These are phyloP conservation scores for Cytospora leucostoma DNA, from an alignment of 2,329 filamentous ascomycete genomes.

Conservation along the genomic window DNA sequence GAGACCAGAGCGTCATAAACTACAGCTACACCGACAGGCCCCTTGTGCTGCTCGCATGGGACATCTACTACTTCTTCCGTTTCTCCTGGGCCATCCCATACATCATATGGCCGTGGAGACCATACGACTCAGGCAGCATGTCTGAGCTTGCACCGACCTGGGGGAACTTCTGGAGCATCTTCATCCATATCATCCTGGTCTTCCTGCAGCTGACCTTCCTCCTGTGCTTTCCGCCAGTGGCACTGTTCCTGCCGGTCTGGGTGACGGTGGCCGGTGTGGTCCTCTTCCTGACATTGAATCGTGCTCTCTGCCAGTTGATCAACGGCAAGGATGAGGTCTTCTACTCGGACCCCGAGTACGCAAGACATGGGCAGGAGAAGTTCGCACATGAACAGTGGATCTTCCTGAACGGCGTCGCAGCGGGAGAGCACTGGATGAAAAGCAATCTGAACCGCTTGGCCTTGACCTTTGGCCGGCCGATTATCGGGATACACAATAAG, in stretches of 20 bases:
- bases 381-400: conserved; percentile 68
- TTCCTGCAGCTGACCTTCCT: conserved; percentile 64
- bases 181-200: conserved; percentile 59
- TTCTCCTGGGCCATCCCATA: conserved; percentile 60
- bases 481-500: conserved; percentile 74
- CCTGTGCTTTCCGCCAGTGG: conserved; percentile 53
- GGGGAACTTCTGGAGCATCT: conserved; percentile 58
- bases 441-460: conserved; percentile 71
- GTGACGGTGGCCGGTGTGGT: conserved; percentile 42
- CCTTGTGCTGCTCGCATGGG: conserved; percentile 51
- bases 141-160: conserved; percentile 65
- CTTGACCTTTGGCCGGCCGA: conserved; percentile 68
- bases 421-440: conserved; percentile 66
- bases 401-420: conserved; percentile 74
- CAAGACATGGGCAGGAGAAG: conserved; percentile 50
- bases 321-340: conserved; percentile 55
- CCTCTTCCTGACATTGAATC: conserved; percentile 53
- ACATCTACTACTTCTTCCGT: conserved; percentile 57
- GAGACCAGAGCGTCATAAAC: conserved; percentile 58
- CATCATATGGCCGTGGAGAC: conserved; percentile 59
- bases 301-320: conserved; percentile 51
- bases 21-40: conserved; percentile 63
- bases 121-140: conserved; percentile 54
- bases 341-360: conserved; percentile 55
- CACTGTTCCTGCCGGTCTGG: conserved; percentile 53